Evolutionary conservation across 192 early-diverging fungal genomes (phyloP), one percentile per base, ranked within the genome.

Genomic region (Haplosporangium gracile): DNA sequence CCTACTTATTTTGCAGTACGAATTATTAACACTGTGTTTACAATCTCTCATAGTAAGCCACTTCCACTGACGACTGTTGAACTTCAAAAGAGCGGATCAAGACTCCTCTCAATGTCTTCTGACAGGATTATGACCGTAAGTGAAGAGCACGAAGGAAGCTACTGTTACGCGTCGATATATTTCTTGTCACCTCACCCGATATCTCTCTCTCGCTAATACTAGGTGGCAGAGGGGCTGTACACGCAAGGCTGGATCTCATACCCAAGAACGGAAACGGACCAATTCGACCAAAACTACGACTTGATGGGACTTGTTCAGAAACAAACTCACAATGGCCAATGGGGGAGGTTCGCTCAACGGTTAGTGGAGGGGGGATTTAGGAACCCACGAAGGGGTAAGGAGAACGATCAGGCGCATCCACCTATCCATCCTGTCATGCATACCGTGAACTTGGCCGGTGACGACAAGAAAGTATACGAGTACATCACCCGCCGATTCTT

Each of bases 351-450:
- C 9, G 79, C 60, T 20, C 57, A 76, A 29, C 92, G 95, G 26
- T 88, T 98, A 9, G 81, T 92, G 0, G 79, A 91, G 68, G 96
- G 94, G 13, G 92, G 89, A 39, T 98, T 97, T 82, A 72, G 79
- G 68, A 85, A 86, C 53, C 98, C 98, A 16, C 92, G 97, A 57
- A 91, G 88, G 47, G 98, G 98, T 5, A 91, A 92, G 38, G 93
- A 96, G 78, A 97, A 98, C 82, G 98, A 99, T 83, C 94, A 98
- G 80, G 97, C 98, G 1, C 98, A 99, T 94, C 98, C 98, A 26
- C 98, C 98, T 15, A 99, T 99, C 81, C 98, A 99, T 84, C 98
- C 98, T 2, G 95, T 94, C 0, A 91, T 86, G 32, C 87, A 82
- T 26, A 80, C 82, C 5, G 76, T 74, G 24, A 80, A 63, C 24